Percentiles rank a stretch among this genome's conserved stretches.
Conservation (phyloP, 495 filamentous ascomycete genomes). For the Aspergillus avenaceus region DNA sequence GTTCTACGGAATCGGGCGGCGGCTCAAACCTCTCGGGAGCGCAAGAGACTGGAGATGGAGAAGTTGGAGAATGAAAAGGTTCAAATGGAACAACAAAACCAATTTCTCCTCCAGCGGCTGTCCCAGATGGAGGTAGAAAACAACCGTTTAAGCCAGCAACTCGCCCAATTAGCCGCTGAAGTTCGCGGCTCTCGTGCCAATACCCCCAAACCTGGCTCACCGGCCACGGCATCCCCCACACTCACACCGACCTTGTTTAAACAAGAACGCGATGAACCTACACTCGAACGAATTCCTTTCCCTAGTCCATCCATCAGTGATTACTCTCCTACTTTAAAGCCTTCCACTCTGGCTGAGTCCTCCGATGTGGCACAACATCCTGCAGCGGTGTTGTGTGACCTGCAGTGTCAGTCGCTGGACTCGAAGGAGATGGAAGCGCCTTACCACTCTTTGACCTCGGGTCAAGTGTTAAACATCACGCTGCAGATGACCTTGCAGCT, state of each 20-base stretch:
- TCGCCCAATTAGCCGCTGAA: slow-evolving; percentile 60
- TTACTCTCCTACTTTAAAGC: slow-evolving; percentile 47
- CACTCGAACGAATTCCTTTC: slow-evolving; percentile 45
- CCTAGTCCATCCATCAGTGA: slow-evolving; percentile 46
- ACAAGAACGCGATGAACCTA: slow-evolving; percentile 50
- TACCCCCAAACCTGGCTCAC: slow-evolving; percentile 36
- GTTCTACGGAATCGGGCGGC: slow-evolving; percentile 94
- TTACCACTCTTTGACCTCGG: slow-evolving; percentile 52
- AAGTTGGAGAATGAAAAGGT: slow-evolving; percentile 74
- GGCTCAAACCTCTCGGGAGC: slow-evolving; percentile 91
- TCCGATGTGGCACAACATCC: slow-evolving; percentile 99
- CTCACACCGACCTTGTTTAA: slow-evolving; percentile 51
- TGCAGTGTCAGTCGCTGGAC: slow-evolving; percentile 94
- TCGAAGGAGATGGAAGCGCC: slow-evolving; percentile 53
- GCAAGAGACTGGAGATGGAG: slow-evolving; percentile 92
- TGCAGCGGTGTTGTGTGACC: slow-evolving; percentile 99
- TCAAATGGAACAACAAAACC: slow-evolving; percentile 62
- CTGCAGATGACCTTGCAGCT: slow-evolving; percentile 45
- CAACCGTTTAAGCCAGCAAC: slow-evolving; percentile 58
- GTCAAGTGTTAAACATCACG: slow-evolving; percentile 39
- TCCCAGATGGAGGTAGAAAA: slow-evolving; percentile 62
- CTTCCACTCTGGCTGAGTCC: slow-evolving; percentile 59
- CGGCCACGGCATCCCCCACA: slow-evolving; percentile 39
- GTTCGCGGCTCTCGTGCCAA: slow-evolving; percentile 47
- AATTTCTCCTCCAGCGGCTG: slow-evolving; percentile 63